Conservation (phyloP, 1,284 basidiomycete species). For the Cutaneotrichosporon mucoides region DNA sequence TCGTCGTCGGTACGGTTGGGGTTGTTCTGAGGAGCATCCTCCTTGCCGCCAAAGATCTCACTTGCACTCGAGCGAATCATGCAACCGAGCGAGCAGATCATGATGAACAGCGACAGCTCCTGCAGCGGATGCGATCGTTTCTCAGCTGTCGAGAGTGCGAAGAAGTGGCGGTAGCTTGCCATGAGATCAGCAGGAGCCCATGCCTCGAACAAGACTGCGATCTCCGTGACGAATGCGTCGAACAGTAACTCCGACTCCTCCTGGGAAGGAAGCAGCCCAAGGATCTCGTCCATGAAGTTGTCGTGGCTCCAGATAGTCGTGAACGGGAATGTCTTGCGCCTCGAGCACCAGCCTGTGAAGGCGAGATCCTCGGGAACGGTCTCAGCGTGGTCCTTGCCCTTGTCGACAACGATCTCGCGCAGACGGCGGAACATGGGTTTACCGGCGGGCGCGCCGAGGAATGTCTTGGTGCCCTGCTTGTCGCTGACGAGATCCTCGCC, state of each 20-base stretch:
- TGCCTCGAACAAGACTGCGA: slow-evolving; percentile 39
- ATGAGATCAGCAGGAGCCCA: slow-evolving; percentile 44
- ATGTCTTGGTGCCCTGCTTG: slow-evolving; percentile 34
- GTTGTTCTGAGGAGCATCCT: not conserved
- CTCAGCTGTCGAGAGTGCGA: slow-evolving; percentile 35
- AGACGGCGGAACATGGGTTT: slow-evolving; percentile 38
- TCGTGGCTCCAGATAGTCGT: slow-evolving; percentile 51
- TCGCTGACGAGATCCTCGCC: slow-evolving; percentile 44
- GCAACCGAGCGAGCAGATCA: slow-evolving; percentile 45
- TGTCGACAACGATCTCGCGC: slow-evolving; percentile 15
- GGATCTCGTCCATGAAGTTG: slow-evolving; percentile 47
- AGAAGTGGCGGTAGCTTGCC: slow-evolving; percentile 42
- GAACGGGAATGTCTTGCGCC: slow-evolving; percentile 49
- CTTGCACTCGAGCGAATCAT: slow-evolving; percentile 41
- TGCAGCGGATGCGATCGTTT: slow-evolving; percentile 42
- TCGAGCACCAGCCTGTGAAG: slow-evolving; percentile 45
- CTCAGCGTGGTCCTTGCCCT: slow-evolving; percentile 19
- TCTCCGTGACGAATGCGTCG: slow-evolving; percentile 37
- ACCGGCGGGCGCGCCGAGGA: slow-evolving; percentile 40
- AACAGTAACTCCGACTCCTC: slow-evolving; percentile 44
- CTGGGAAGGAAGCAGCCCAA: slow-evolving; percentile 40
- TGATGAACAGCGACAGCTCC: slow-evolving; percentile 43
- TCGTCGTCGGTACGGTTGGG: not conserved
- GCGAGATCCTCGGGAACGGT: slow-evolving; percentile 41
- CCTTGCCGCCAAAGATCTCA: slow-evolving; percentile 39